Base-by-base conservation (phyloP, 2,329 filamentous ascomycete genomes). In the Alternaria viburni region DNA sequence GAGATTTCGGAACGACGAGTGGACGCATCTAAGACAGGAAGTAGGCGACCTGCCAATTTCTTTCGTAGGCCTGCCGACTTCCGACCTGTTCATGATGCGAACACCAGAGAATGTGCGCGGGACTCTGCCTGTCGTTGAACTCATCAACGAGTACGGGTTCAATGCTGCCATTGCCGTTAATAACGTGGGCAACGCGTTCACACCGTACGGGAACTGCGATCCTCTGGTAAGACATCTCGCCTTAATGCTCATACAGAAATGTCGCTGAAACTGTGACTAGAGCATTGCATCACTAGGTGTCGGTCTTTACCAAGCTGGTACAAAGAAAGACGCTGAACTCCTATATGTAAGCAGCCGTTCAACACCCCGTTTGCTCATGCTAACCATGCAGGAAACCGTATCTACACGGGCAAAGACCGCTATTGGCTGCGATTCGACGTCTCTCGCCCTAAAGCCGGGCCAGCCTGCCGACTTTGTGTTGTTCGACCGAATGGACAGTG, bases 181-280 rank as follows among this genome's bases (percentile, higher is more conserved):
- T 72, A 93, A 93, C 70, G 86, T 93, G 13, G 90, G 90, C 17
- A 93, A 93, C 73, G 89, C 90, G 0, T 92, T 93, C 70, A 92
- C 90, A 7, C 90, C 90, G 0, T 87, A 89, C 71, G 90, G 90
- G 0, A 87, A 82, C 17, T 88, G 86, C 43, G 90, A 92, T 78
- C 90, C 90, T 1, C 74, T 93, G 52, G 61, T 63, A 43, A 56
- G 51, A 25, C 17, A 26, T 19, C 82, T 82, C n/a, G 13, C 54
- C 3, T 43, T 13, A 13, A 63, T 4, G 13, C 1, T 10, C 15
- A 44, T 8, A 3, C 6, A 6, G 12, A 5, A 15, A 4, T 2
- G 50, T 36, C 13, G 13, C 60, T 59, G 13, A 63, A 10, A 11
- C 30, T 4, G 17, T 15, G 21, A 10, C 26, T 12, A 63, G 61